These are phyloP conservation scores for Pythium dissotocum DNA, from an alignment of 352 stramenopile species.

Conservation along the genomic window DNA sequence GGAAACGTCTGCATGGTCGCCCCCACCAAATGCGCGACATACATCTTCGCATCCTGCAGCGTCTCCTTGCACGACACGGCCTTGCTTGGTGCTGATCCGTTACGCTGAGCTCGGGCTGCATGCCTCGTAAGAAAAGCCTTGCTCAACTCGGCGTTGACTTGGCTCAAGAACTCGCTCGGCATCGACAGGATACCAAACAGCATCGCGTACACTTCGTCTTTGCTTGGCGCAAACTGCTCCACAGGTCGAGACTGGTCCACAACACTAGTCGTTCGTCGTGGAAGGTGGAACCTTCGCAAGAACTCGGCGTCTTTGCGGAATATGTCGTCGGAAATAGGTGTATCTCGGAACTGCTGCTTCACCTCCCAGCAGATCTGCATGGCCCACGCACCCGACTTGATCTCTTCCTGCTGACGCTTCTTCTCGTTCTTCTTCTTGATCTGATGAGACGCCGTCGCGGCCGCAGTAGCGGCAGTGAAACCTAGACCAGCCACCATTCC, in stretches of 20 bases:
- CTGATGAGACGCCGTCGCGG: conserved; percentile 53
- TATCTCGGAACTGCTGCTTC: conserved; percentile 45
- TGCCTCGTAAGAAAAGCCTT: conserved; percentile 47
- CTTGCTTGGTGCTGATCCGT: conserved; percentile 11
- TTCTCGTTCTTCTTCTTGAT: conserved; percentile 46
- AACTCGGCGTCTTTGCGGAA: conserved; percentile 66
- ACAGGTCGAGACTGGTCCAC: conserved; percentile 1
- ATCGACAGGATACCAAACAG: conserved; percentile 59
- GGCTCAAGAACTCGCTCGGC: conserved; percentile 53
- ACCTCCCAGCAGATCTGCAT: conserved; percentile 74
- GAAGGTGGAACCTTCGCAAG: conserved; percentile 45
- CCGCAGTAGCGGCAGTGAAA: conserved; percentile 55
- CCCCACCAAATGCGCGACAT: conserved; percentile 55
- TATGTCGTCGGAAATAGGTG: conserved; percentile 42
- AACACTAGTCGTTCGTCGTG: not conserved
- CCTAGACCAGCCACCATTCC: conserved; percentile 59
- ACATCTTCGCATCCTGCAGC: conserved; percentile 71
- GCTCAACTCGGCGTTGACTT: conserved; percentile 61
- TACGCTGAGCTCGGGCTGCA: conserved; percentile 26
- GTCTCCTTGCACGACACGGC: conserved; percentile 33
- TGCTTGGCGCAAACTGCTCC: conserved; percentile 17
- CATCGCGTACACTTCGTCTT: conserved; percentile 55
- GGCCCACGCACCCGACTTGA: conserved; percentile 58
- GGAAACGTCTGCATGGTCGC: conserved; percentile 65
- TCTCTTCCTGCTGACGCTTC: conserved; percentile 35